Percentiles rank a stretch among this genome's conserved stretches.
Evolutionary conservation across 2,329 filamentous ascomycete species (phyloP).

Genomic region (Ascochyta lentis): DNA sequence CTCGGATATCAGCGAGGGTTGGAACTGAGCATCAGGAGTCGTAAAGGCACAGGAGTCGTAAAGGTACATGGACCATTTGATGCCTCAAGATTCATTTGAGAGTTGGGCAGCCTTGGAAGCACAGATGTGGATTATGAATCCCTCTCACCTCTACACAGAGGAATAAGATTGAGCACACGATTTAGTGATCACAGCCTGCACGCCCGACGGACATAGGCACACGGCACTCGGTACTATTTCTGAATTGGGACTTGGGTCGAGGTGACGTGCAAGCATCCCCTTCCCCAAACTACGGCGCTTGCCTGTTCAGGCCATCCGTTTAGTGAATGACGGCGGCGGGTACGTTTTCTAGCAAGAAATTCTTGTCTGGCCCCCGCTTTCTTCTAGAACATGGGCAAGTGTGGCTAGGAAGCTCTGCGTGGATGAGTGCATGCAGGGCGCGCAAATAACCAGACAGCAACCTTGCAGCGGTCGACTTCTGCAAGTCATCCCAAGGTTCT

Average conservation of each 20-base stretch:
- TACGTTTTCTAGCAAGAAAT: slow-evolving; percentile 20
- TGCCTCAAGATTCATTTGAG: too few species aligned
- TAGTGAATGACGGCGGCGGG: slow-evolving; percentile 17
- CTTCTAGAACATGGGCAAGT: slow-evolving; percentile 20
- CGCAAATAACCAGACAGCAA: background rate
- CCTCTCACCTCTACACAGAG: too few species aligned
- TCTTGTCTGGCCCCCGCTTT: slow-evolving; percentile 17
- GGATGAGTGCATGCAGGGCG: slow-evolving; percentile 11
- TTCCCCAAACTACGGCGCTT: slow-evolving; percentile 6
- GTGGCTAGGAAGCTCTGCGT: slow-evolving; percentile 6
- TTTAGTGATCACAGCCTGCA: background rate
- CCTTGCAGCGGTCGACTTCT: slow-evolving; percentile 5
- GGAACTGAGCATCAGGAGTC: too few species aligned
- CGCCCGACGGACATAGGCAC: too few species aligned
- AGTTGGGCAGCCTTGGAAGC: too few species aligned
- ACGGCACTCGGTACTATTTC: slow-evolving; percentile 6
- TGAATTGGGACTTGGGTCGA: slow-evolving; percentile 2
- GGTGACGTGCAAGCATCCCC: slow-evolving; percentile 15
- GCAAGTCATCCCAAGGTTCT: slow-evolving; percentile 14
- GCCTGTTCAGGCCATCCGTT: slow-evolving; percentile 5
- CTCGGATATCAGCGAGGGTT: too few species aligned
- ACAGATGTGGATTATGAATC: too few species aligned
- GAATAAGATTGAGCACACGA: background rate
- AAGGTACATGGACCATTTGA: too few species aligned
- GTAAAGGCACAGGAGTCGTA: too few species aligned